These are phyloP conservation scores for Mucor mucedo DNA, from an alignment of 371 early-diverging fungal genomes.

Conservation along the genomic window DNA sequence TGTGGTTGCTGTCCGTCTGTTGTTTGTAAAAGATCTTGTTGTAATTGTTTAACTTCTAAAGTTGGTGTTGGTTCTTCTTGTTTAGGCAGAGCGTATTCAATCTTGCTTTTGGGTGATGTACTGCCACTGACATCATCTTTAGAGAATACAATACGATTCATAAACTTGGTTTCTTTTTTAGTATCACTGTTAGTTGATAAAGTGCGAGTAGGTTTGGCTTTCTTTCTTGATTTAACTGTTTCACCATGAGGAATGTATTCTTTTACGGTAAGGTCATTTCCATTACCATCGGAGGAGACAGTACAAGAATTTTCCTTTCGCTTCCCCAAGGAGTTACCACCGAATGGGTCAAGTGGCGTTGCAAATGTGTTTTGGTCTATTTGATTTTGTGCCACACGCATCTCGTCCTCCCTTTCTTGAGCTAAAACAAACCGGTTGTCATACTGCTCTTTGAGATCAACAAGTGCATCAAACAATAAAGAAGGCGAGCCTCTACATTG, in stretches of 20 bases:
- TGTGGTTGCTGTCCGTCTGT: too few species aligned
- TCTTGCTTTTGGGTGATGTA: too few species aligned
- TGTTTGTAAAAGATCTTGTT: too few species aligned
- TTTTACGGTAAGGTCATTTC: background rate
- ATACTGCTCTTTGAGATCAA: conserved; percentile 20
- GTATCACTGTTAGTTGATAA: background rate
- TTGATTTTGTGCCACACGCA: conserved; percentile 4
- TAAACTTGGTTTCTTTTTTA: background rate
- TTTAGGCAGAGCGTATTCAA: too few species aligned
- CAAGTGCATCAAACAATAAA: conserved; percentile 13
- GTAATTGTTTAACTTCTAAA: too few species aligned
- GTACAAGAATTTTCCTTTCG: background rate
- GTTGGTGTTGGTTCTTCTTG: too few species aligned
- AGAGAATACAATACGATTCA: background rate
- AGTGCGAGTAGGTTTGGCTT: conserved; percentile 1
- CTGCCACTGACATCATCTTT: background rate
- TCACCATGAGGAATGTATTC: too few species aligned
- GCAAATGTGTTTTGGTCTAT: background rate
- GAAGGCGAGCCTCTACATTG: conserved; percentile 11
- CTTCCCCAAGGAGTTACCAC: background rate
- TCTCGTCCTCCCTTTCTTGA: conserved; percentile 18
- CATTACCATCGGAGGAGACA: conserved; percentile 10
- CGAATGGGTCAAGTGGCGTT: background rate
- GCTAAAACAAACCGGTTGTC: conserved; percentile 7
- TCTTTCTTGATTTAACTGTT: background rate